Base-by-base conservation (phyloP, 2,329 filamentous ascomycete species). In the Fonsecaea erecta region DNA sequence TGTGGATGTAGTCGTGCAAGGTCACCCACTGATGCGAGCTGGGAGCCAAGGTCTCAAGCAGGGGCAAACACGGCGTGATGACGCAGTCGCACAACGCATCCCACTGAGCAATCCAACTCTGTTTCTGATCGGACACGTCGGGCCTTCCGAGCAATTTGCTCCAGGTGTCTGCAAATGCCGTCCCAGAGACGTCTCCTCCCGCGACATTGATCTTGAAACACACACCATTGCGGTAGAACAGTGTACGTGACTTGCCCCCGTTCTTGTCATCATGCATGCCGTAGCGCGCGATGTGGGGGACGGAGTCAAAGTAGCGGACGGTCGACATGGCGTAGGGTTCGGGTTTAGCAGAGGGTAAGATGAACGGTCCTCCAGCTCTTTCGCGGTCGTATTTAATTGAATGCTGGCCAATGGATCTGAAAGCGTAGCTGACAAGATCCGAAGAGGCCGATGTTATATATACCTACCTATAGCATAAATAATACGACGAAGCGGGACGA, bases 231-330 rank as follows among this genome's bases (percentile, higher is more conserved):
- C 62, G 62, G 26, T 35, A 64, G 57, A 64, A 64, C 3, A 35
- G 48, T 26, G 43, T 64, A 56, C 57, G 56, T 12, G 51, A 60
- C 37, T 35, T 54, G 28, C 52, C 56, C 35, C n/a, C n/a, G n/a
- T 60, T 37, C 2, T 60, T 35, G 16, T 64, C 62, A 26, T 64
- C 37, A 37, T 60, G 62, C 62, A 54, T 64, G 57, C 62, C 62
- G 52, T 60, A 64, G 7, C 62, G 62, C 28, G 61, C 62, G 24
- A 64, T 56, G 32, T 64, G 62, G 28, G 62, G 62, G 24, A 55
- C 34, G 9, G 56, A 54, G 56, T 64, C 57, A 7, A 64, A 64
- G n/a, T 48, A 64, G 3, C 62, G 62, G 34, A 60, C 34, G 26
- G 61, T 43, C 2, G 61, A 63, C 61, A 63, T 63, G 52, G 9